Evolutionary conservation across 768 basidiomycete genomes (phyloP).

Genomic region (Postia placenta): DNA sequence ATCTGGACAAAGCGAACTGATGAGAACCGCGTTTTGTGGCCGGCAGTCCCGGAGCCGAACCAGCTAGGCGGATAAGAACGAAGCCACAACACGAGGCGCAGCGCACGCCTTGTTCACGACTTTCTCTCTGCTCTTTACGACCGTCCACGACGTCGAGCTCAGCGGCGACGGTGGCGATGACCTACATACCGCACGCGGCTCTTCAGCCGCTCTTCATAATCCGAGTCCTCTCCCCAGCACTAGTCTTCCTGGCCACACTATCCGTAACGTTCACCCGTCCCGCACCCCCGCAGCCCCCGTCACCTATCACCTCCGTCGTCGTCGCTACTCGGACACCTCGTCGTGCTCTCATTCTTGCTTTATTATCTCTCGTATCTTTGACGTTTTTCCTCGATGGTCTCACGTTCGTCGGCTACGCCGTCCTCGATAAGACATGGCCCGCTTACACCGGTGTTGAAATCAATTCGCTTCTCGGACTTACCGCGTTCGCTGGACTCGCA

Average conservation of each 20-base stretch:
- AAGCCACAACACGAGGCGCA: conserved; percentile 13
- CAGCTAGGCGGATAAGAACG: conserved; percentile 14
- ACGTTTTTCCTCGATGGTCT: conserved; percentile 77
- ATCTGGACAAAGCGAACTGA: too few relatives aligned
- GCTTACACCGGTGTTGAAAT: conserved; percentile 57
- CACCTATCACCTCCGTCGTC: conserved; percentile 74
- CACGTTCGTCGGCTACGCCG: conserved; percentile 57
- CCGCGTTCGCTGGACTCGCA: conserved; percentile 67
- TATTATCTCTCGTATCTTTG: conserved; percentile 64
- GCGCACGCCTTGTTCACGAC: conserved; percentile 13
- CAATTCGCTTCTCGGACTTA: conserved; percentile 60
- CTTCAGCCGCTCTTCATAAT: conserved; percentile 44
- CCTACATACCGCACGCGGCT: conserved; percentile 12
- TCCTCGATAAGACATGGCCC: conserved; percentile 64
- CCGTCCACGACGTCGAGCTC: conserved; percentile 22
- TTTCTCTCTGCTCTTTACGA: conserved; percentile 21
- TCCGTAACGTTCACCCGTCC: conserved; percentile 52
- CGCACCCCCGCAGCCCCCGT: conserved; percentile 36
- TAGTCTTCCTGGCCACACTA: conserved; percentile 56
- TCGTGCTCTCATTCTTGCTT: conserved; percentile 62
- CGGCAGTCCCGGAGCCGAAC: conserved; percentile 1
- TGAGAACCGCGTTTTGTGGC: too few relatives aligned
- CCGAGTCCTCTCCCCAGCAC: conserved; percentile 61
- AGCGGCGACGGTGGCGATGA: conserved; percentile 29
- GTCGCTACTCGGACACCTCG: conserved; percentile 70